These are phyloP conservation scores for Marasmius fiardii DNA, from an alignment of 1,284 basidiomycete species.

Conservation along the genomic window DNA sequence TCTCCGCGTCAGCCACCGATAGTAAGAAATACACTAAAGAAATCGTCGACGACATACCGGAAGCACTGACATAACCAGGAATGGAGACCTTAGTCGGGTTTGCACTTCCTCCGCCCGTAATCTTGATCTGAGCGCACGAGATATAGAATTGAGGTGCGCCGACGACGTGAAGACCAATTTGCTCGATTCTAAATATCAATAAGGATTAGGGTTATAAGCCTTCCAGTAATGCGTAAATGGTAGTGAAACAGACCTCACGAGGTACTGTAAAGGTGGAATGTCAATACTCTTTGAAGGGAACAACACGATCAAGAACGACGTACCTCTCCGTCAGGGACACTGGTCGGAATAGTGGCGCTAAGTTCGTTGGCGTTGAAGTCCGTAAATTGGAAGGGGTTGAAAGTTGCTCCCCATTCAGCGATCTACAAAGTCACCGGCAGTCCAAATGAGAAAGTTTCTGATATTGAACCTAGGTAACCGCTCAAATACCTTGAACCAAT, in stretches of 20 bases:
- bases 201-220: no score
- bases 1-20: not conserved
- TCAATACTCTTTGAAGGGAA: not conserved
- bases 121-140: constrained; percentile 35
- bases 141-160: constrained; percentile 38
- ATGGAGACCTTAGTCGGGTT: constrained; percentile 39
- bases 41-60: constrained; percentile 20
- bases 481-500: constrained; percentile 48
- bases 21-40: no score
- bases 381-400: constrained; percentile 36
- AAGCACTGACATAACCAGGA: constrained; percentile 33
- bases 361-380: constrained; percentile 26
- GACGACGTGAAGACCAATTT: constrained; percentile 36
- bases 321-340: constrained; percentile 32
- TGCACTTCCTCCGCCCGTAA: constrained; percentile 35
- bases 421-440: constrained; percentile 23
- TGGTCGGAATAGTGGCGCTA: constrained; percentile 35
- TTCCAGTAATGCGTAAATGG: no score
- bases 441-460: no score
- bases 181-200: constrained; percentile 44
- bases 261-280: constrained; percentile 25
- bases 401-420: constrained; percentile 34
- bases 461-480: not conserved
- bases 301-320: not conserved
- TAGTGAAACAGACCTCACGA: no score